Base-by-base conservation (phyloP, 495 filamentous ascomycete genomes). In the Tuber melanosporum region DNA sequence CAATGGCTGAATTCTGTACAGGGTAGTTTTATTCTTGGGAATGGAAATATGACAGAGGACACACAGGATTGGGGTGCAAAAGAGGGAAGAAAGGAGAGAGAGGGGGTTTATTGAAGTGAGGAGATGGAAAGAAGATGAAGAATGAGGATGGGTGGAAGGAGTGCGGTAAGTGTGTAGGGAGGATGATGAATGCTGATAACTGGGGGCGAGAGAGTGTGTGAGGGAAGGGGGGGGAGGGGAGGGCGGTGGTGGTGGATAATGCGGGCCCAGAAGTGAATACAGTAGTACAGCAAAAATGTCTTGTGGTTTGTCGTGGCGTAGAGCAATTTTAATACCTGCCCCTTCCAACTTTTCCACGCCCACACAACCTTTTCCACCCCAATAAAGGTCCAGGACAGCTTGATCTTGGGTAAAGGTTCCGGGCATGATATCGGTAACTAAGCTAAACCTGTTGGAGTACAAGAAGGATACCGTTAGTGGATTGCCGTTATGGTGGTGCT, bases 71-170 rank as follows among this genome's bases (percentile, higher is more conserved):
- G 66, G 52, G 57, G 57, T 6, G 74, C 71, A 74, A 71, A 69
- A 73, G 75, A 75, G 74, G 46, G 75, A 76, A 71, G 74, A 72
- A 47, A 70, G 78, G 80, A 82, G 84, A 84, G 82, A 85, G 84
- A 80, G 84, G 81, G 79, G 81, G 83, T 82, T 82, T 82, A 82
- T 76, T 78, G 77, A 84, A 83, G 82, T 84, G 78, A 72, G 72
- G 73, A 76, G 76, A 75, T 57, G 43, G 66, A 70, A 69, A 74
- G 74, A 70, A 75, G 79, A 74, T 75, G 73, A 75, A 81, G 57
- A 77, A 71, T 73, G 57, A 71, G 72, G 74, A 75, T 72, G 76
- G 77, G 75, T 71, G 71, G 75, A 49, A 73, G 76, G 74, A 69
- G 80, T 70, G 74, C 36, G 76, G 73, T 76, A 72, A 74, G 71